Conservation (phyloP, 2,329 filamentous ascomycete species). For the Orbilia quercus region DNA sequence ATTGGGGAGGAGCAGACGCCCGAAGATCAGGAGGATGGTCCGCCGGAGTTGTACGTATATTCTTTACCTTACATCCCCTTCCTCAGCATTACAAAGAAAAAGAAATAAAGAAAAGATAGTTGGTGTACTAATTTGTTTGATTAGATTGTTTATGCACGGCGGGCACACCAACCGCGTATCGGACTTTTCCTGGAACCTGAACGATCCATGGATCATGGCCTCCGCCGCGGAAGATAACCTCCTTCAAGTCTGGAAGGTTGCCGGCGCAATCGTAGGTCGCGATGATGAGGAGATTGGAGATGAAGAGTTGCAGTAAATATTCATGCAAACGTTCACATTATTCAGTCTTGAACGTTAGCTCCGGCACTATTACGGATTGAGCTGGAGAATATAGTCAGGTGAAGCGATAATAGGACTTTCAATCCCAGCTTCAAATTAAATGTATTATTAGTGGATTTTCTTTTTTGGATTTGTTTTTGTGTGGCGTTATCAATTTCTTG, state of each 20-base stretch:
- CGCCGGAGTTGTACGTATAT: slow-evolving; percentile 83
- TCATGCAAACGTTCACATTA: too few relatives aligned
- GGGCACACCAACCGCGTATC: slow-evolving; percentile 96
- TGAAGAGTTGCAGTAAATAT: slow-evolving; percentile 33
- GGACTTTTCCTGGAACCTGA: slow-evolving; percentile 97
- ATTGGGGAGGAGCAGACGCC: slow-evolving; percentile 94
- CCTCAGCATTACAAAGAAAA: too few relatives aligned
- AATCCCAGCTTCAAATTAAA: neutral
- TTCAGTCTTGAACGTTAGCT: neutral
- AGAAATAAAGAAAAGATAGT: too few relatives aligned
- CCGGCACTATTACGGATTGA: neutral
- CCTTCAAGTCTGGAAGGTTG: slow-evolving; percentile 92
- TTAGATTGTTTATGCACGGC: slow-evolving; percentile 94
- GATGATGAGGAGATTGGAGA: slow-evolving; percentile 74
- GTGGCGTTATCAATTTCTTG: slow-evolving; percentile 8
- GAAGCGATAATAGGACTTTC: neutral
- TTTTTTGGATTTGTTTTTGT: neutral
- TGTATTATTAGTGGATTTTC: slow-evolving; percentile 20
- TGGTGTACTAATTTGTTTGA: neutral
- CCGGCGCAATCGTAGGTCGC: slow-evolving; percentile 81
- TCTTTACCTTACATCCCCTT: slow-evolving; percentile 56
- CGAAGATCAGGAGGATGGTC: slow-evolving; percentile 93
- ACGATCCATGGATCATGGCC: slow-evolving; percentile 95
- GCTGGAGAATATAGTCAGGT: neutral
- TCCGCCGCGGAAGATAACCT: slow-evolving; percentile 97